Evolutionary conservation across 768 basidiomycete species (phyloP), one percentile per base, ranked within the genome.

Genomic region (Galerina sulciceps): DNA sequence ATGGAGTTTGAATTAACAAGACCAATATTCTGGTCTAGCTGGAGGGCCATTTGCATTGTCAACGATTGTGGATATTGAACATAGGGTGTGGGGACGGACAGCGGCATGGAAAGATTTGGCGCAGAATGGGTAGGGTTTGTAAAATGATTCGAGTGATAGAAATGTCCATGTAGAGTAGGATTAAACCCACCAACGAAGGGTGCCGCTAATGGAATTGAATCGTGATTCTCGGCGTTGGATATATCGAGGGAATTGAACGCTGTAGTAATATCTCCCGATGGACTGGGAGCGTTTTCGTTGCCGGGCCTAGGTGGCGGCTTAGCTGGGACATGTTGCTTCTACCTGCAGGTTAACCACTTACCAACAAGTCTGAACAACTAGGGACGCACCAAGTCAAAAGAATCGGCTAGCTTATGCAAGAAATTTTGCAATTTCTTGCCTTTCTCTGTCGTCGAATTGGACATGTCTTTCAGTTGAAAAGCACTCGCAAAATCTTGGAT

Each of bases 101-200:
- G 71, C 2, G 60, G 59, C 14, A 49, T 35, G 17, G 45, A 74
- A 67, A 51, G 63, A 60, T n/a, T 58, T 60, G 18, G 69, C 26
- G 64, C 53, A 37, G 58, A 54, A 44, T 43, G 23, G 53, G 22
- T n/a, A 5, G 35, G 26, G 26, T 31, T 31, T 31, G 26, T 31
- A 5, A 31, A 2, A 46, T 47, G 26, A 42, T 48, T 47, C 10
- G 44, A n/a, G 13, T 4, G 37, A 38, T 55, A 51, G 10, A 35
- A 23, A 37, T 37, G 41, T 1, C 22, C 36, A n/a, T 55, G 48
- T 13, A 55, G 53, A 23, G 51, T 38, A 44, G 76, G 75, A 62
- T 74, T 53, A 64, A 87, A 87, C 31, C 85, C 84, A 15, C 83
- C 85, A 34, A 85, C 68, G 62, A 87, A 86, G 26, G 63, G 47